Evolutionary conservation across 106 monocot genomes (phyloP), one percentile per base, ranked within the genome.

Genomic region (Hemerocallis citrina): DNA sequence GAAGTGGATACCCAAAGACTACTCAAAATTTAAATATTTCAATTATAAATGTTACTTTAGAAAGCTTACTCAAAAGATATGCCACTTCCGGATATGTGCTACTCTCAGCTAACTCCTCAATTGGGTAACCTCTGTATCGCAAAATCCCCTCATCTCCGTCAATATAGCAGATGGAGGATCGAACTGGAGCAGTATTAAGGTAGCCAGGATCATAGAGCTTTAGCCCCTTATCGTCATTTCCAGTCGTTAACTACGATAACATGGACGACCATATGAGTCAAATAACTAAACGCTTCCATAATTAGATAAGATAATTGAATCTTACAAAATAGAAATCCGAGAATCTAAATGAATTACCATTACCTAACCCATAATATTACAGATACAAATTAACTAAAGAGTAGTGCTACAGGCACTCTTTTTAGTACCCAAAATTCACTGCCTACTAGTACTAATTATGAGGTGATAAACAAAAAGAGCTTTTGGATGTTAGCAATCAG

Each of bases 141-240:
- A 99, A 85, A 61, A 99, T 92, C 39, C 98, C 98, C 56, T 92
- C 88, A 62, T 99, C 98, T 59, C 98, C 98, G 67, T 99, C 98
- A 62, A 99, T 99, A 55, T 92, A 99, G 57, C 79, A 82, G 45
- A 99, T 87, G 22, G 98, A 70, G 1, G 98, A 92, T 5, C 85
- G 71, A 8, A 99, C 92, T 3, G 92, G 98, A 57, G 98, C 92
- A 23, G 98, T 92, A 69, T 99, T 99, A 23, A 99, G 84, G 65
- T 92, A 99, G 1, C 98, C 98, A 29, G 98, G 98, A 73, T 99
- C 98, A 61, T 92, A 92, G 37, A 92, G 73, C 48, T 92, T 92
- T 17, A 92, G 64, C 3, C 98, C 98, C 77, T 99, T 99, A 62
- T 99, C 98, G 51, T 76, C 55, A 15, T 84, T 77, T 42, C 82